Evolutionary conservation across 345 rosid species (phyloP), one percentile per base, ranked within the genome.

Genomic region (Syzygium oleosum): DNA sequence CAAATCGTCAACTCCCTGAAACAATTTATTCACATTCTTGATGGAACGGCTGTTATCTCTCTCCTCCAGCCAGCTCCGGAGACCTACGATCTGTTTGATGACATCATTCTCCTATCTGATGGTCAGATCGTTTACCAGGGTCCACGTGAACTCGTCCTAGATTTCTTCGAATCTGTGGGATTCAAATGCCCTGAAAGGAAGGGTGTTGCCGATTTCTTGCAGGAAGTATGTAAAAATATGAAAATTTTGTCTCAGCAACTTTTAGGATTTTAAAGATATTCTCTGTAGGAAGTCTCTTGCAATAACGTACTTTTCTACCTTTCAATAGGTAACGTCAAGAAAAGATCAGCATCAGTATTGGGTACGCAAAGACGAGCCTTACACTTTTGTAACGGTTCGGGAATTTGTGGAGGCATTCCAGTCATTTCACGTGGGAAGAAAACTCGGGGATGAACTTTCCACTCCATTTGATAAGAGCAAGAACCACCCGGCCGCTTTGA

Each of bases 51-150:
- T 52, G 88, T 93, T 80, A 90, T 96, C 73, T 95, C 98, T 61
- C 98, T 96, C 68, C 97, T 96, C 29, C 97, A 96, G 89, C 98
- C 97, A 29, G 95, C 96, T 51, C 96, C 96, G 0, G 98, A 95
- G 88, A 96, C 97, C 58, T 96, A 93, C 15, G 89, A 94, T 88
- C 94, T 96, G n/a, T 96, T 95, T 21, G 96, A 96, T 88, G 97
- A 96, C 84, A 88, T 96, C 61, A 91, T 96, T 49, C 94, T 96
- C 84, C 88, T 95, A 54, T 92, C 96, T 5, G 96, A 96, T 88
- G 93, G 97, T 21, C 94, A 91, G 83, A 93, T 96, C 23, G 90
- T 95, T 52, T 96, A 94, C 90, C 98, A 96, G 43, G 98, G 97
- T 52, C 95, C 95, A 14, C 91, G 95, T 2, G 95, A 94, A 86